phyloP scores from a whole-genome alignment of 2,329 filamentous ascomycete species.

The Tolypocladium pustulatum region DNA sequence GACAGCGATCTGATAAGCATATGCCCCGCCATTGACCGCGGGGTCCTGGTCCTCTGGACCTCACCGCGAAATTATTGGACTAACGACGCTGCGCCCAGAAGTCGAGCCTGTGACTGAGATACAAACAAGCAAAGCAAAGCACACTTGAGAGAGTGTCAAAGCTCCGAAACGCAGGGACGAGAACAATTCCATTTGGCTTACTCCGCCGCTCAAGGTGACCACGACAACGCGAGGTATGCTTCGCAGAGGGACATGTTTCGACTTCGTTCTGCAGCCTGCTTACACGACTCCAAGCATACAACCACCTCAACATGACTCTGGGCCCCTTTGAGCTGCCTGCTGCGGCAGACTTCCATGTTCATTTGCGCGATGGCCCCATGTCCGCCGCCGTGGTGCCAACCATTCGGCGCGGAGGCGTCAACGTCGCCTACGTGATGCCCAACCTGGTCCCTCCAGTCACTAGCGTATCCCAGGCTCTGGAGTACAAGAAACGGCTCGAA shows the following conservation, averaged over 20 bases:
- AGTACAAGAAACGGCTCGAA: constrained; percentile 52
- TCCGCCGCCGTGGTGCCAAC: constrained; percentile 45
- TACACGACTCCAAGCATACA: neutral
- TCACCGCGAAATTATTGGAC: neutral
- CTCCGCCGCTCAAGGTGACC: neutral
- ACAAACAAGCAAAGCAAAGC: neutral
- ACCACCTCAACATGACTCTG: neutral
- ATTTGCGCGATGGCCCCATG: constrained; percentile 57
- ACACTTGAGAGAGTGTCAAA: neutral
- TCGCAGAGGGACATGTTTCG: neutral
- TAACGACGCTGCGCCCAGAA: neutral
- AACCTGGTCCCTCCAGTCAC: constrained; percentile 56
- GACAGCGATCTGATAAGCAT: neutral
- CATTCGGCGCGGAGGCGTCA: constrained; percentile 50
- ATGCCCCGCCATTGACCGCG: neutral
- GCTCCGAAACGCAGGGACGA: neutral
- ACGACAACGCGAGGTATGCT: neutral
- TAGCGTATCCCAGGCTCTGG: constrained; percentile 50
- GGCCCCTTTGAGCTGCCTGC: constrained; percentile 43
- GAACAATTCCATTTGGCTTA: neutral
- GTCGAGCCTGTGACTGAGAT: neutral
- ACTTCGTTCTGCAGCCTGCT: neutral
- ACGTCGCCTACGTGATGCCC: constrained; percentile 53
- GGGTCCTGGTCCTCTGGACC: neutral
- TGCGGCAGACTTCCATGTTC: constrained; percentile 60